Evolutionary conservation across 2,329 filamentous ascomycete species (phyloP), one percentile per base, ranked within the genome.

Genomic region (Shiraia bambusicola): DNA sequence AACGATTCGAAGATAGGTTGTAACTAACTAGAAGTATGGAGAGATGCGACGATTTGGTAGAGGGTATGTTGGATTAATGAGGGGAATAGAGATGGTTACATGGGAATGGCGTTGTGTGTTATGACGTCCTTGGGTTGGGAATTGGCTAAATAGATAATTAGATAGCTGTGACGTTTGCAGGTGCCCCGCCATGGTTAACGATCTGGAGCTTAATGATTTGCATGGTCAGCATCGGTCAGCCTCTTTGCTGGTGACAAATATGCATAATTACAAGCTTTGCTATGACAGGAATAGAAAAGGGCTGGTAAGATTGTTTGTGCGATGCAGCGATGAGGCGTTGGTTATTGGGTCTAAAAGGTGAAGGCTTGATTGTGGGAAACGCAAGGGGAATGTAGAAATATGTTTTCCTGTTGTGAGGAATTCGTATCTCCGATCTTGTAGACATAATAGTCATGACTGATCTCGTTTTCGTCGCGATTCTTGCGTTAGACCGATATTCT

Each of bases 171-270:
- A 22, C 19, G n/a, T 40, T 44, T 46, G 48, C 46, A 44, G 47
- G 39, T 33, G 37, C 38, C 38, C 38, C 38, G 35, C 38, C 19
- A 27, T 16, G 30, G 11, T 16, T 10, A 14, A 17, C 19, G 15
- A 8, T 12, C 15, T 11, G 13, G 17, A 14, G 16, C n/a, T 22
- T 8, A 5, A 5, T 8, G 19, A 22, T 22, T 27, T 25, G 34
- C 17, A 34, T 30, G 39, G 39, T 57, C 54, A 57, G 59, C 54
- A 39, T 58, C 46, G 49, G 47, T 53, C 40, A 61, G 49, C 46
- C n/a, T 13, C 31, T 35, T 40, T 13, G n/a, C 7, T 38, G 24
- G 11, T 35, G 32, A 41, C 32, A 34, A 41, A 32, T 12, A 43
- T 24, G 8, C 19, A 22, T 22, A n/a, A n/a, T n/a, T n/a, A 5